Evolutionary conservation across 371 early-diverging fungal species (phyloP), one percentile per base, ranked within the genome.

Genomic region (Mortierella sp.): DNA sequence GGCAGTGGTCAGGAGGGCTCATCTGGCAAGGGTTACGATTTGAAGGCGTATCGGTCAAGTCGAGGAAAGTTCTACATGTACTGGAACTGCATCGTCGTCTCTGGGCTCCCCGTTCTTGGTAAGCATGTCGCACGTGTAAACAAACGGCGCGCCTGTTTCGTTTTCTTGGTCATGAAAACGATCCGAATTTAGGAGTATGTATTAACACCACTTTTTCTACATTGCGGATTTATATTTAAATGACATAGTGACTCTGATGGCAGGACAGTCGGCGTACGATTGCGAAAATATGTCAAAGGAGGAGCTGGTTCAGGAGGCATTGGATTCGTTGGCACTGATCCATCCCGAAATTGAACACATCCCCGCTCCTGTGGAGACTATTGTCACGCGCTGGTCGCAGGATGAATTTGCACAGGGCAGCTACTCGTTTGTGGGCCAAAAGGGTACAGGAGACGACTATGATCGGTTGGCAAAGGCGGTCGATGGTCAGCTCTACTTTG

Each of bases 1-100:
- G 73, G 70, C 55, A 71, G 76, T 44, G 84, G 79, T 7, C 31
- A 61, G 45, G 61, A 64, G 2, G 78, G 41, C 41, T 68, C 67
- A 0, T 53, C 39, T 26, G 47, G 34, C 24, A 74, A 52, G 9
- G 53, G 41, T 2, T 67, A 66, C 26, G 67, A 73, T 50, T 26
- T 73, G 26, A 70, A 69, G 29, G 73, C 68, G 9, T 87, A 88
- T 65, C 76, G 82, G 2, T 70, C 79, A 1, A 71, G 68, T 39
- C 77, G 88, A 7, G 88, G 88, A 6, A 82, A 81, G 55, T 87
- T 80, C 45, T 88, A 87, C 67, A 77, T 88, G 79, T 88, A 88
- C 65, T 83, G 83, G 83, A 85, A 83, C 70, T 79, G 81, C 44
- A 55, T 67, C 19, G 70, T 52, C 0, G 86, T 85, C 6, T 72